Conservation (phyloP, 1,284 basidiomycete genomes). For the Bjerkandera adusta region DNA sequence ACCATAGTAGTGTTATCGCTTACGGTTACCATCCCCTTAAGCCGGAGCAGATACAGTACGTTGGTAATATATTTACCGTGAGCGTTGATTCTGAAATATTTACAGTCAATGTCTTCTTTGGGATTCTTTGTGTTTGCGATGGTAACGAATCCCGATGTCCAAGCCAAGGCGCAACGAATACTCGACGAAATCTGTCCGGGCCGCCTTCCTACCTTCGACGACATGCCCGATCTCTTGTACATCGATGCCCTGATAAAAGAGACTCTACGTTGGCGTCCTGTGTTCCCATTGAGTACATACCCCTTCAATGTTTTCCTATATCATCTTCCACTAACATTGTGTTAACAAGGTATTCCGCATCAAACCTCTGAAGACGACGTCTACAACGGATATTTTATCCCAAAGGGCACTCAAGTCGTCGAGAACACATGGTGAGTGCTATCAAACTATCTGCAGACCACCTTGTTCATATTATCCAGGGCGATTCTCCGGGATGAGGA, state of each 20-base stretch:
- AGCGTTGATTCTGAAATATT: no score
- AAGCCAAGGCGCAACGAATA: conserved; percentile 33
- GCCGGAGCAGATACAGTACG: no score
- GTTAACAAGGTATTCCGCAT: conserved; percentile 8
- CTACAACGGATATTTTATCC: conserved; percentile 26
- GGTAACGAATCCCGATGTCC: conserved; percentile 25
- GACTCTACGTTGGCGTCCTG: conserved; percentile 25
- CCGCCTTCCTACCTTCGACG: conserved; percentile 32
- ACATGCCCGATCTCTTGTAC: conserved; percentile 33
- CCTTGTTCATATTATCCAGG: conserved; percentile 19
- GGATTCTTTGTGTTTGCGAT: conserved; percentile 1
- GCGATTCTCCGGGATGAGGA: conserved; percentile 25
- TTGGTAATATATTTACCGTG: no score
- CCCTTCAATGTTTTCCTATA: neutral
- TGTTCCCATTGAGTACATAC: conserved; percentile 2
- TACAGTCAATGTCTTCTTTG: neutral
- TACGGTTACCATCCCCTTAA: no score
- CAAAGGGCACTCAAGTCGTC: conserved; percentile 17
- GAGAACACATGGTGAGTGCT: conserved; percentile 33
- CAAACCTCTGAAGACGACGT: conserved; percentile 13
- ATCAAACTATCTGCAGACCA: no score
- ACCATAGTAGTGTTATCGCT: no score
- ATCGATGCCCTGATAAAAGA: conserved; percentile 36
- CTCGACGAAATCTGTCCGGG: conserved; percentile 34
- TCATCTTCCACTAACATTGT: neutral